phyloP scores from a whole-genome alignment of 495 filamentous ascomycete species.

The Lophium mytilinum region DNA sequence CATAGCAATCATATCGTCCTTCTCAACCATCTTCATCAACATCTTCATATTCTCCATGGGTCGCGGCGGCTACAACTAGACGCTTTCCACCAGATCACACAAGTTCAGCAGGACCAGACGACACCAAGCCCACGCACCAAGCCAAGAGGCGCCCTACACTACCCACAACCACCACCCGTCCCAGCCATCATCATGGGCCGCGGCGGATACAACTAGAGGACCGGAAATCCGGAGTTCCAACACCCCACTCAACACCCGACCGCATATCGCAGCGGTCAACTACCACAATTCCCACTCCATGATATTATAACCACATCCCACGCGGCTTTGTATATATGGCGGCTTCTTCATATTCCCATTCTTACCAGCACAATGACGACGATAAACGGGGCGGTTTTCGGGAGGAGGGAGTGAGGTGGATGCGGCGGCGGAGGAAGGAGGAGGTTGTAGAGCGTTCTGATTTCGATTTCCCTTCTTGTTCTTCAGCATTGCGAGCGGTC shows the following conservation, averaged over 20 bases:
- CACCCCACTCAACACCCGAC: not conserved
- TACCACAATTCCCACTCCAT: not conserved
- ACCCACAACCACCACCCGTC: not conserved
- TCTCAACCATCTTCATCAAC: not conserved
- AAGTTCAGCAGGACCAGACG: too few relatives aligned
- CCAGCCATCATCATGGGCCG: conserved; percentile 40
- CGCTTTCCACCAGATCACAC: conserved; percentile 3
- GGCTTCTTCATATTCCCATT: not conserved
- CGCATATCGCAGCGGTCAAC: not conserved
- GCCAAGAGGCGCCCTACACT: conserved; percentile 8
- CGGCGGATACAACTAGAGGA: conserved; percentile 46
- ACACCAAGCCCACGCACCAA: not conserved
- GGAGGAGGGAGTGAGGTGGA: not conserved
- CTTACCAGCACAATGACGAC: not conserved
- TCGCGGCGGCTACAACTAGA: conserved; percentile 26
- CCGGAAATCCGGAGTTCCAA: not conserved
- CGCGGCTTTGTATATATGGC: not conserved
- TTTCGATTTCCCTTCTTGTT: not conserved
- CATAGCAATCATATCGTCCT: conserved; percentile 1
- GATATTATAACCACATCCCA: not conserved
- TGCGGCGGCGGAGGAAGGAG: not conserved
- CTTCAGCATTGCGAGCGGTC: not conserved
- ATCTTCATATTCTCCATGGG: conserved; percentile 14
- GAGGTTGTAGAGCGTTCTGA: not conserved
- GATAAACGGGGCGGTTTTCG: not conserved